These are phyloP conservation scores for Discostella pseudostelligera DNA, from an alignment of 108 stramenopile species.

Conservation along the genomic window DNA sequence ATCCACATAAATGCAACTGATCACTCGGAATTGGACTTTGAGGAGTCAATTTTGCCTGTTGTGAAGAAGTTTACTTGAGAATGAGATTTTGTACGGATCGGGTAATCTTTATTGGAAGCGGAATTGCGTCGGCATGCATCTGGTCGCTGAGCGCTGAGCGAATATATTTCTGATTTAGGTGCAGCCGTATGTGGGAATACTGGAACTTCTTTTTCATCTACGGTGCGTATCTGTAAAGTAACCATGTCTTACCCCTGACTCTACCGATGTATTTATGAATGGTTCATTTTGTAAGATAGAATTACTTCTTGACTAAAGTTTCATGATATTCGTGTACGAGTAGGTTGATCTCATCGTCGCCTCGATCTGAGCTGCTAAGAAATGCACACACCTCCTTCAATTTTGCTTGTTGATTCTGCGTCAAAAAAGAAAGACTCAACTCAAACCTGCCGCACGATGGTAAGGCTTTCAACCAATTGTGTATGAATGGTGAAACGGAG, in stretches of 20 bases:
- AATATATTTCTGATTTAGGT: no score
- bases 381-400: conserved; percentile 27
- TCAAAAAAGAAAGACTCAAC: conserved; percentile 36
- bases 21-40: conserved; percentile 80
- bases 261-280: no score
- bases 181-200: no score
- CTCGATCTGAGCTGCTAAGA: conserved; percentile 6
- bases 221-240: no score
- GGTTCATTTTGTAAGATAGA: no score
- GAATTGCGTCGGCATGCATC: background rate
- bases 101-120: background rate
- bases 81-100: background rate
- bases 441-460: conserved; percentile 28
- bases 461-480: conserved; percentile 26
- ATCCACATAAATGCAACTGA: conserved; percentile 90
- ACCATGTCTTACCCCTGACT: no score
- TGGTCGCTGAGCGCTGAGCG: no score
- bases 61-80: conserved; percentile 81
- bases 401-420: conserved; percentile 11
- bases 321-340: background rate
- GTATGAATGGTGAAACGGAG: conserved; percentile 4
- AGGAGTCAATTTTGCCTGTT: conserved; percentile 74
- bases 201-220: no score
- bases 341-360: background rate
- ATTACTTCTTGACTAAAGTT: background rate